A percentile compares a stretch with the other conserved stretches of the same genome.
Evolutionary conservation across 2,329 filamentous ascomycete species (phyloP).

Genomic region (Trichophyton simii): DNA sequence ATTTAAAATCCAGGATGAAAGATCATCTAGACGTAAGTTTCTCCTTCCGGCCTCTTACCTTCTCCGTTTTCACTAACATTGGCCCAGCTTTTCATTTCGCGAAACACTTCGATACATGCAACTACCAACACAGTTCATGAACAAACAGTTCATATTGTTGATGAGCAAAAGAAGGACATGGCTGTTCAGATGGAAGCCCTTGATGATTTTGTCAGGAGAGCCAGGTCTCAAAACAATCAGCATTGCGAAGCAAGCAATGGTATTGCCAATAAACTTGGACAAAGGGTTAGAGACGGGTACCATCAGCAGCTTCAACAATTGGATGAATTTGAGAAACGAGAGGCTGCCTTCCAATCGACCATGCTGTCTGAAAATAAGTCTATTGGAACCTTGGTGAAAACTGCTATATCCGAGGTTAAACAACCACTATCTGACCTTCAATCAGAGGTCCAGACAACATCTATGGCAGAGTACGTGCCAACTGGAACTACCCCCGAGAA

Average conservation of each 20-base stretch:
- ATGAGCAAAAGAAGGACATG: slow-evolving; percentile 77
- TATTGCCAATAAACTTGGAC: slow-evolving; percentile 55
- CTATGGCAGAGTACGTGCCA: slow-evolving; percentile 65
- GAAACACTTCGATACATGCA: slow-evolving; percentile 65
- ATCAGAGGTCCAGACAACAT: slow-evolving; percentile 50
- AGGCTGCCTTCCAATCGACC: slow-evolving; percentile 56
- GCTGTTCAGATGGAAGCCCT: slow-evolving; percentile 78
- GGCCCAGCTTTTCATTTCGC: slow-evolving; percentile 8
- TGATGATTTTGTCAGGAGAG: slow-evolving; percentile 77
- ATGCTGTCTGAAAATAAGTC: slow-evolving; percentile 49
- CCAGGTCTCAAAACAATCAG: slow-evolving; percentile 63
- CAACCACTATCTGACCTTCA: slow-evolving; percentile 61
- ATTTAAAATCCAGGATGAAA: slow-evolving; percentile 68
- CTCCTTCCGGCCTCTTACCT: background rate
- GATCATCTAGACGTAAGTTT: slow-evolving; percentile 66
- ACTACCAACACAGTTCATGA: slow-evolving; percentile 80
- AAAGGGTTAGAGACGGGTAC: slow-evolving; percentile 61
- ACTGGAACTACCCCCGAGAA: slow-evolving; percentile 83
- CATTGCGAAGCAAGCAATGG: slow-evolving; percentile 59
- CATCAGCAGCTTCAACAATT: slow-evolving; percentile 58
- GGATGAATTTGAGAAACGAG: slow-evolving; percentile 53
- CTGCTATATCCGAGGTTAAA: slow-evolving; percentile 48
- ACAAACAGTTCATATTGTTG: slow-evolving; percentile 79
- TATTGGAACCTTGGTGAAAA: slow-evolving; percentile 49
- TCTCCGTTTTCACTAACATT: slow-evolving; percentile 3